These are phyloP conservation scores for Phylloporus arenicola DNA, from an alignment of 768 basidiomycete genomes.

Conservation along the genomic window DNA sequence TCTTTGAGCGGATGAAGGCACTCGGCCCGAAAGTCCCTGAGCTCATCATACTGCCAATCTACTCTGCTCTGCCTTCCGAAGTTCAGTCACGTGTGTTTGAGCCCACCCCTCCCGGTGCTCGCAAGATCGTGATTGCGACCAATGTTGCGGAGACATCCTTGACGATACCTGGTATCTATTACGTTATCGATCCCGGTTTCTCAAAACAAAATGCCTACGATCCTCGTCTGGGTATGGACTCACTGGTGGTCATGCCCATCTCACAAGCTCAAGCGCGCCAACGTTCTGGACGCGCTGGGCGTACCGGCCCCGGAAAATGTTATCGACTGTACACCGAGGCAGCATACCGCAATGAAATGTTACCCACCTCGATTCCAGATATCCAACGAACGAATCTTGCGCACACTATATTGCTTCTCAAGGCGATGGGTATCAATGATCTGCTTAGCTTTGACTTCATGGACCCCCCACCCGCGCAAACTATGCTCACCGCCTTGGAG, in stretches of 20 bases:
- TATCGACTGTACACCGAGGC: constrained; percentile 98
- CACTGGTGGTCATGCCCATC: constrained; percentile 96
- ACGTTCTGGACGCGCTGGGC: constrained; percentile 91
- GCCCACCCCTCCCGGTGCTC: constrained; percentile 94
- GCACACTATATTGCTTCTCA: constrained; percentile 88
- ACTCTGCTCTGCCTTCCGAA: constrained; percentile 96
- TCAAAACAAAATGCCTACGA: constrained; percentile 99
- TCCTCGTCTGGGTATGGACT: constrained; percentile 96
- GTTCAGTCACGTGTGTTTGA: constrained; percentile 98
- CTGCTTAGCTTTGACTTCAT: constrained; percentile 97
- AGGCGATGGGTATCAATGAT: constrained; percentile 99
- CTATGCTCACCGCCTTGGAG: constrained; percentile 94
- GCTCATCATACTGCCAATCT: constrained; percentile 93
- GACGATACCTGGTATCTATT: constrained; percentile 98
- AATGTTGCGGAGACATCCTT: constrained; percentile 98
- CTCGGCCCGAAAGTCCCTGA: constrained; percentile 98
- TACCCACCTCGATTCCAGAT: constrained; percentile 95
- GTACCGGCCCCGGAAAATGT: constrained; percentile 97
- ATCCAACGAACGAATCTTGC: constrained; percentile 95
- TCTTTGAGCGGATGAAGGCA: constrained; percentile 98
- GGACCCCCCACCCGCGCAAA: constrained; percentile 97
- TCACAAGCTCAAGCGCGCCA: constrained; percentile 98
- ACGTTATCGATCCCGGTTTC: constrained; percentile 98
- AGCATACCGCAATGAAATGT: constrained; percentile 97
- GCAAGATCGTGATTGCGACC: constrained; percentile 98